Evolutionary conservation across 176 grass and related monocot species (phyloP), one percentile per base, ranked within the genome.

Genomic region (Phoenix dactylifera): DNA sequence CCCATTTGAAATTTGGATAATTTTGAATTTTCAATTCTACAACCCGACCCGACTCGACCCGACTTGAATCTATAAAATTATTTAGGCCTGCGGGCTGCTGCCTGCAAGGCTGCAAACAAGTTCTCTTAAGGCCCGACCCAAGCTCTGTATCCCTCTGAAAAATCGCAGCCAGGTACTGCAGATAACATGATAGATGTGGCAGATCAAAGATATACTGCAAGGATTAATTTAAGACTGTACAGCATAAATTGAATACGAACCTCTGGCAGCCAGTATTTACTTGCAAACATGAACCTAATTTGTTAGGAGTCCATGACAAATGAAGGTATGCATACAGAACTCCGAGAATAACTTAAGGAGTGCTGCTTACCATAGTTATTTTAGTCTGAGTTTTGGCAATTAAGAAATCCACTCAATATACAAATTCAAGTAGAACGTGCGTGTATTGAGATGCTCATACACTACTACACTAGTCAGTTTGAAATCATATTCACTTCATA

Each of bases 201-300:
- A 61, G 16, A 32, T 60, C 3, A 60, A 29, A 39, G 30, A 60
- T 39, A n/a, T 60, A 60, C 30, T 26, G 3, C 28, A 60, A 30
- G 7, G 17, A 28, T 26, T 4, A 57, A 6, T 23, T 6, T 4
- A 57, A 17, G 15, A 20, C 28, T 60, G 15, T 16, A 60, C 24
- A 23, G 32, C 24, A n/a, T 71, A 71, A 16, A 7, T 7, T 49
- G 50, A 51, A 52, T 17, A 32, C 50, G 14, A 51, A 98, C 93
- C 93, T 98, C 88, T 4, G 93, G 93, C 50, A 98, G 77, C 87
- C 88, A 92, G 73, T 98, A 93, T 81, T 89, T 92, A 81, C 79
- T 93, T 16, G 82, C 84, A 63, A 98, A 98, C 88, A 98, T 98
- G 63, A 76, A 26, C 73, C 66, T 25, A 89, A 52, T 48, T 76